Percentiles rank a stretch among this genome's conserved stretches.
Evolutionary conservation across 345 rosid species (phyloP).

Genomic region (Draba incana): DNA sequence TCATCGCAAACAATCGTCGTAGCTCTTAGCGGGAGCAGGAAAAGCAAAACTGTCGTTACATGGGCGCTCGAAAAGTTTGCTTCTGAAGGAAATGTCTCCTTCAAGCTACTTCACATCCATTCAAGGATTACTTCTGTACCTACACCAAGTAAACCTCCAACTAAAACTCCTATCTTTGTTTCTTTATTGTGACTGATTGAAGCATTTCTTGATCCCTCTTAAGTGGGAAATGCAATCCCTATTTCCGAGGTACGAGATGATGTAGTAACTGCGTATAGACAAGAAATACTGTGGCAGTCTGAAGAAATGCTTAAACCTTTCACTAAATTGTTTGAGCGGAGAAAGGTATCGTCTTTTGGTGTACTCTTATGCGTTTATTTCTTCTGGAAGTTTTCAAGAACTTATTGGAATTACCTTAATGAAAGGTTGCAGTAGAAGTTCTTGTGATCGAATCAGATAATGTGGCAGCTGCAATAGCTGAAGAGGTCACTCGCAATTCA

Average conservation of each 20-base stretch:
- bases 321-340: conserved; percentile 54
- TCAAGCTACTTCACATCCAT: conserved; percentile 75
- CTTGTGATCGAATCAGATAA: conserved; percentile 65
- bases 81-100: conserved; percentile 51
- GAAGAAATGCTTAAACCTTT: conserved; percentile 63
- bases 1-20: conserved; percentile 46
- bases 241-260: conserved; percentile 84
- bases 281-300: conserved; percentile 72
- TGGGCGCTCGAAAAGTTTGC: conserved; percentile 62
- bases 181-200: background rate
- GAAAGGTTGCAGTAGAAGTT: conserved; percentile 65
- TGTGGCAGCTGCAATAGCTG: conserved; percentile 60
- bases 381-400: background rate
- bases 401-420: conserved; percentile 30
- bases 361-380: background rate
- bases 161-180: conserved; percentile 15
- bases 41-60: conserved; percentile 53
- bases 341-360: conserved; percentile 50
- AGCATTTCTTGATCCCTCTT: conserved; percentile 14
- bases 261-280: conserved; percentile 73
- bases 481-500: conserved; percentile 53
- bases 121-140: conserved; percentile 70
- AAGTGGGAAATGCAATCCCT: conserved; percentile 78
- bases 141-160: conserved; percentile 69
- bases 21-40: conserved; percentile 68